These are phyloP conservation scores for Solanum commersonii DNA, from an alignment of 257 asterid genomes.

Conservation along the genomic window DNA sequence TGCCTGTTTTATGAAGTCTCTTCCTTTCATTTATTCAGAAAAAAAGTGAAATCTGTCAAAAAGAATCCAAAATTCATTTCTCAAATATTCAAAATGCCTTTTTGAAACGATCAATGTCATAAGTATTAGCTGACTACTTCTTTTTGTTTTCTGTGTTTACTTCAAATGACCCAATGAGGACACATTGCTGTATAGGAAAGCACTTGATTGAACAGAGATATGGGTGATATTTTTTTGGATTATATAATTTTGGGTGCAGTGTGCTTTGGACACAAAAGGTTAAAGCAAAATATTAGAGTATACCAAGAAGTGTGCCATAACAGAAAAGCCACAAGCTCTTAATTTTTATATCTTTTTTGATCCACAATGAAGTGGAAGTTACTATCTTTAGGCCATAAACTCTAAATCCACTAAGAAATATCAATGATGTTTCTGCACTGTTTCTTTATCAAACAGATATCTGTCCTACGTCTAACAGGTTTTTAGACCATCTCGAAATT, in stretches of 20 bases:
- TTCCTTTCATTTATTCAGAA: neutral
- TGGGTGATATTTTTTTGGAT: neutral
- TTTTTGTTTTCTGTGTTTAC: neutral
- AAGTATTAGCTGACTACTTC: neutral
- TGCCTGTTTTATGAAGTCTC: neutral
- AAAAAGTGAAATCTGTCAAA: neutral
- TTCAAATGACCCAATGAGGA: neutral
- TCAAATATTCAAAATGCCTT: neutral
- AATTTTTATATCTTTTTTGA: neutral
- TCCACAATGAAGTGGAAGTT: neutral
- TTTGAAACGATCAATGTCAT: neutral
- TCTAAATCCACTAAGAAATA: neutral
- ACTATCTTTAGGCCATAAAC: neutral
- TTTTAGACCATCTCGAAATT: neutral
- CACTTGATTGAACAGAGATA: constrained; percentile 9
- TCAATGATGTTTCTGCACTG: neutral
- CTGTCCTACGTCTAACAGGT: neutral
- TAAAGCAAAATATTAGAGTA: constrained; percentile 10
- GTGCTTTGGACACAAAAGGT: constrained; percentile 30
- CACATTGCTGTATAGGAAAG: constrained; percentile 21
- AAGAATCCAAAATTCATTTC: neutral
- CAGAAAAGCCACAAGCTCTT: neutral
- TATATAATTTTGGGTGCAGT: constrained; percentile 27
- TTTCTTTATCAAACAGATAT: neutral
- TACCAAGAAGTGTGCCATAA: constrained; percentile 33